A percentile compares a stretch with the other conserved stretches of the same genome.
Evolutionary conservation across 2,329 filamentous ascomycete species (phyloP).

Genomic region (Phoma herbarum): DNA sequence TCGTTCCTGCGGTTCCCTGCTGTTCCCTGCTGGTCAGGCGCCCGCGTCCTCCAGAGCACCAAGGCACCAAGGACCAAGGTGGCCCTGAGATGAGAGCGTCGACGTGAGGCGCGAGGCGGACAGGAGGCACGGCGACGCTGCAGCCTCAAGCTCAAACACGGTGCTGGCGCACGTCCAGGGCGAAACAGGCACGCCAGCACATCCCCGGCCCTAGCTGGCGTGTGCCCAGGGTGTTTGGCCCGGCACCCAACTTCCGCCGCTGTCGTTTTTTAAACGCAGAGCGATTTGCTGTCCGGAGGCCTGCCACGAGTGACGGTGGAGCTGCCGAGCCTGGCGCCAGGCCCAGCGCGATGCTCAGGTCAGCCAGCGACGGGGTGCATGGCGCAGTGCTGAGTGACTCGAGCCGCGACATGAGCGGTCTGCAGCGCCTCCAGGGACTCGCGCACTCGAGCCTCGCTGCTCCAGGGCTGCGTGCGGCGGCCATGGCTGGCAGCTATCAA

Average conservation of each 20-base stretch:
- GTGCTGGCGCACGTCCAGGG: conserved; percentile 28
- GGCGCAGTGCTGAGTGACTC: conserved; percentile 26
- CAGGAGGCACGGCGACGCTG: conserved; percentile 24
- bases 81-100: conserved; percentile 8
- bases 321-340: conserved; percentile 38
- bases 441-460: neutral
- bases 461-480: conserved; percentile 15
- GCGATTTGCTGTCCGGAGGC: conserved; percentile 38
- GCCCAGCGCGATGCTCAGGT: conserved; percentile 34
- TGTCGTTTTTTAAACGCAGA: conserved; percentile 45
- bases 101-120: conserved; percentile 24
- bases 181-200: conserved; percentile 48
- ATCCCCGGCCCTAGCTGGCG: conserved; percentile 24
- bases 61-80: conserved; percentile 22
- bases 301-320: conserved; percentile 42
- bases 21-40: conserved; percentile 32
- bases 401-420: conserved; percentile 21
- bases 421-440: neutral
- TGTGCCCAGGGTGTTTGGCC: conserved; percentile 28
- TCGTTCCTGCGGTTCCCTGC: conserved; percentile 23
- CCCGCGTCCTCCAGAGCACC: conserved; percentile 13
- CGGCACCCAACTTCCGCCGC: conserved; percentile 43
- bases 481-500: conserved; percentile 21
- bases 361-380: conserved; percentile 37
- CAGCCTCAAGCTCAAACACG: conserved; percentile 35